These are phyloP conservation scores for Sclerotinia subarctica DNA, from an alignment of 2,329 filamentous ascomycete genomes.

Conservation along the genomic window DNA sequence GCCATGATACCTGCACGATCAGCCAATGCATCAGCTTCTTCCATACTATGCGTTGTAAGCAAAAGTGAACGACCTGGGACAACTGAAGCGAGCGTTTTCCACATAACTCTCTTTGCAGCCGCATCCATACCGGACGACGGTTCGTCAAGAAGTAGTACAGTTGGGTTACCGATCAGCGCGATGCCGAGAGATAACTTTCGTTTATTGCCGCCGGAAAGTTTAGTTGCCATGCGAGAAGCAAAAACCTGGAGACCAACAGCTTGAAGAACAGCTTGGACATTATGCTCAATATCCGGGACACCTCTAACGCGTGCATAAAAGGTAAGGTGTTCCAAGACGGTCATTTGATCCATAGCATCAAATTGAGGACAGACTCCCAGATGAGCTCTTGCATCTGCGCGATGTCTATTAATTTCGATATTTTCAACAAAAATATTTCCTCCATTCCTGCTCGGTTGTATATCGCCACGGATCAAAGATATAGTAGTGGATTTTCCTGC, in stretches of 20 bases:
- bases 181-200: slow-evolving; percentile 88
- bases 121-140: slow-evolving; percentile 87
- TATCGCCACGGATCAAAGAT: slow-evolving; percentile 83
- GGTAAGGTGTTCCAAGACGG: slow-evolving; percentile 76
- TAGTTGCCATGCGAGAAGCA: slow-evolving; percentile 69
- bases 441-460: slow-evolving; percentile 63
- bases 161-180: slow-evolving; percentile 87
- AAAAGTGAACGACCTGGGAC: slow-evolving; percentile 77
- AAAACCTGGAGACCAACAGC: slow-evolving; percentile 77
- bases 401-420: slow-evolving; percentile 67
- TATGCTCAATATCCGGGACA: slow-evolving; percentile 69
- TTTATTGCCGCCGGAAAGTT: slow-evolving; percentile 87
- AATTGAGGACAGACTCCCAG: slow-evolving; percentile 91
- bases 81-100: slow-evolving; percentile 74
- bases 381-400: slow-evolving; percentile 68
- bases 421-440: slow-evolving; percentile 80
- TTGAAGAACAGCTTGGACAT: slow-evolving; percentile 72
- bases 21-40: slow-evolving; percentile 87
- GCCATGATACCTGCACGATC: slow-evolving; percentile 83
- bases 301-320: slow-evolving; percentile 88
- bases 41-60: slow-evolving; percentile 91
- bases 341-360: slow-evolving; percentile 88
- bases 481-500: slow-evolving; percentile 92
- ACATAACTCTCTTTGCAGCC: slow-evolving; percentile 88
- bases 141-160: slow-evolving; percentile 84